A percentile compares a stretch with the other conserved stretches of the same genome.
These are phyloP conservation scores for Hypsizygus marmoreus DNA, from an alignment of 768 basidiomycete species.

Conservation along the genomic window DNA sequence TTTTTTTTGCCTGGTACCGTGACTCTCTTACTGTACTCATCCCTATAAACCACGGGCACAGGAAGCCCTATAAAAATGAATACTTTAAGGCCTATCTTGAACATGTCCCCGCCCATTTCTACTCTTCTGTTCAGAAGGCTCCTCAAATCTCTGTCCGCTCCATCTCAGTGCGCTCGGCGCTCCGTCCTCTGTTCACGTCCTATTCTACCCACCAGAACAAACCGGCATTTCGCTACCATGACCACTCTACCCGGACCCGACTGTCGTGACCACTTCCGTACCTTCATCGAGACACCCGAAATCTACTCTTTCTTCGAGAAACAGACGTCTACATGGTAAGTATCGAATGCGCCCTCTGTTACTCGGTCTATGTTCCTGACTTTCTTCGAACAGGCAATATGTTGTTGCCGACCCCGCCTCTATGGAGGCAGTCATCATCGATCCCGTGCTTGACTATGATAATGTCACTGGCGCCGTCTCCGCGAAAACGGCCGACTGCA, in stretches of 20 bases:
- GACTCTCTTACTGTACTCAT: too few species aligned
- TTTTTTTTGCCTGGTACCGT: too few species aligned
- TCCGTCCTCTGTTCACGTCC: background rate
- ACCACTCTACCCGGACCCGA: conserved; percentile 1
- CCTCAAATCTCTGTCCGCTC: background rate
- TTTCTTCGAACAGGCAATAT: conserved; percentile 36
- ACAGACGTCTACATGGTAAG: conserved; percentile 22
- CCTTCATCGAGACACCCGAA: conserved; percentile 12
- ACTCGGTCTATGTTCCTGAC: too few species aligned
- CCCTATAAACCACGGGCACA: too few species aligned
- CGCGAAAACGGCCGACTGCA: conserved; percentile 32
- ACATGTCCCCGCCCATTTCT: background rate
- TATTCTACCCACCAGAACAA: too few species aligned
- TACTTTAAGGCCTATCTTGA: too few species aligned
- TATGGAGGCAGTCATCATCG: conserved; percentile 40
- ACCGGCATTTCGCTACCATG: background rate
- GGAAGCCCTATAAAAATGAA: too few species aligned
- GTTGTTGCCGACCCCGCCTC: conserved; percentile 59
- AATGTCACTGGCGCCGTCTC: conserved; percentile 28
- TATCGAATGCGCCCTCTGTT: too few species aligned
- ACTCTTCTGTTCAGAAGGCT: background rate
- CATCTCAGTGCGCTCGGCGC: background rate
- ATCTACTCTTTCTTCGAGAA: conserved; percentile 26
- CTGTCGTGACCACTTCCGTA: conserved; percentile 10
- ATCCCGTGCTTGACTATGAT: conserved; percentile 38